These are phyloP conservation scores for Pythium biforme DNA, from an alignment of 352 stramenopile genomes.

Conservation along the genomic window DNA sequence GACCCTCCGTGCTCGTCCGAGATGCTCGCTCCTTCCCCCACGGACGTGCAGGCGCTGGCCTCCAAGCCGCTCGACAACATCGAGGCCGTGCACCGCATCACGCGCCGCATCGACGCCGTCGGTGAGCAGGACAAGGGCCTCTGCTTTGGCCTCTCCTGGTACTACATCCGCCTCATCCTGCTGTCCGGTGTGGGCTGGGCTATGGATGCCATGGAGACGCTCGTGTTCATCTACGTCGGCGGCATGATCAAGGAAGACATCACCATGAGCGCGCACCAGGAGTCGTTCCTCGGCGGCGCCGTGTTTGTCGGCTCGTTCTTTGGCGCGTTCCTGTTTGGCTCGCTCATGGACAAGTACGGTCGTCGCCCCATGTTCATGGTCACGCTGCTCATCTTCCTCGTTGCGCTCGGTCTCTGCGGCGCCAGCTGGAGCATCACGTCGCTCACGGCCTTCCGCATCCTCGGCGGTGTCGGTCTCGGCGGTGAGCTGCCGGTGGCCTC, in stretches of 20 bases:
- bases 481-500: conserved; percentile 58
- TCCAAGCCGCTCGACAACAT: conserved; percentile 32
- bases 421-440: conserved; percentile 52
- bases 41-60: not conserved
- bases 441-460: conserved; percentile 54
- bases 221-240: conserved; percentile 62
- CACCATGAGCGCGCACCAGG: conserved; percentile 32
- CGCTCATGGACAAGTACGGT: conserved; percentile 61
- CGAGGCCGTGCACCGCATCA: conserved; percentile 61
- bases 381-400: conserved; percentile 62
- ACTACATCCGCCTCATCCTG: conserved; percentile 67
- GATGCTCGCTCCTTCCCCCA: not conserved
- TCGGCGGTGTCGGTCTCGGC: conserved; percentile 61
- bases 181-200: conserved; percentile 69
- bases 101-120: conserved; percentile 61
- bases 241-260: conserved; percentile 47
- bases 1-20: too few relatives aligned
- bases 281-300: conserved; percentile 43
- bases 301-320: conserved; percentile 69
- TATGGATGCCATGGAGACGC: conserved; percentile 76
- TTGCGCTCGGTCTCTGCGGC: conserved; percentile 46
- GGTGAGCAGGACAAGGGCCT: conserved; percentile 47
- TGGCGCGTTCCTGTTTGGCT: conserved; percentile 57
- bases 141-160: conserved; percentile 61
- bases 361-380: conserved; percentile 67